phyloP scores from a whole-genome alignment of 2,329 filamentous ascomycete genomes.

The Berkeleyomyces rouxiae region DNA sequence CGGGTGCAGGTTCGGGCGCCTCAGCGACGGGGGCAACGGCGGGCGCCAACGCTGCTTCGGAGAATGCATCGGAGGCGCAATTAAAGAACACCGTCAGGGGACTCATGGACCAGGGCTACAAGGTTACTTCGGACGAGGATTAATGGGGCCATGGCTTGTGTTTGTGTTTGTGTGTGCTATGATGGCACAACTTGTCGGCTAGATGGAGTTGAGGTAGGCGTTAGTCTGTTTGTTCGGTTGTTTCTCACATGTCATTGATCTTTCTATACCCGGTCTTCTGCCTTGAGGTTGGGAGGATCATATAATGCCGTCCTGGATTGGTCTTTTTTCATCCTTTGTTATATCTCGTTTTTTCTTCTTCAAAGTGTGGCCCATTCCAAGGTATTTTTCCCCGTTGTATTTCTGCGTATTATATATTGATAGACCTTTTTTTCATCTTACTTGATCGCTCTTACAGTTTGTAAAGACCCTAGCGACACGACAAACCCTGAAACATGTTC shows the following conservation, averaged over 20 bases:
- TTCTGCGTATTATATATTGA: background rate
- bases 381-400: background rate
- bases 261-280: background rate
- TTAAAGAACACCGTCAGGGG: slow-evolving; percentile 10
- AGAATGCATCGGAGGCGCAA: background rate
- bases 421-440: background rate
- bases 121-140: background rate
- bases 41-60: background rate
- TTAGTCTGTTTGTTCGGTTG: background rate
- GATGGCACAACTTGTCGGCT: background rate
- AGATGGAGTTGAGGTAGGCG: background rate
- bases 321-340: background rate
- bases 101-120: slow-evolving; percentile 7
- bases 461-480: too few relatives aligned
- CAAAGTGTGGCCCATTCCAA: background rate
- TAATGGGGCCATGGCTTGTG: background rate
- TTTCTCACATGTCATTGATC: background rate
- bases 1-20: slow-evolving; percentile 43
- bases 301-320: background rate
- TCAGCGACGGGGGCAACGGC: slow-evolving; percentile 29
- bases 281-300: background rate
- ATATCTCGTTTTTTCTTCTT: background rate
- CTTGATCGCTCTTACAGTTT: background rate
- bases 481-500: too few relatives aligned
- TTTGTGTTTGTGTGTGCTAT: background rate